A percentile compares a stretch with the other conserved stretches of the same genome.
Conservation (phyloP, 2,329 filamentous ascomycete genomes). For the Colletotrichum navitas region DNA sequence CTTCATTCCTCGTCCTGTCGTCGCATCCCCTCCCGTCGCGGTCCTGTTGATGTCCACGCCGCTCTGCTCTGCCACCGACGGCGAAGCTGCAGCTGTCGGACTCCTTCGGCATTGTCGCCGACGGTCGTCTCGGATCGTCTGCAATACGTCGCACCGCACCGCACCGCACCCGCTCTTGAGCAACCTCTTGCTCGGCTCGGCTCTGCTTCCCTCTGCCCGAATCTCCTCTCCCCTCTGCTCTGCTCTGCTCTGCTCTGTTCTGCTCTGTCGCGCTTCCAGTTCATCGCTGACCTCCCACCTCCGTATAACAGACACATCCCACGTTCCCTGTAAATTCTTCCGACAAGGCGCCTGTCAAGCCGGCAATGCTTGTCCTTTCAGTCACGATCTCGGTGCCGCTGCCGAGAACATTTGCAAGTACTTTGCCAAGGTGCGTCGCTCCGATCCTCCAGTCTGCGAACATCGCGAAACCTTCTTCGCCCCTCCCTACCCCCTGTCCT, state of each 20-base stretch:
- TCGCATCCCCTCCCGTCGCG: slow-evolving; percentile 1
- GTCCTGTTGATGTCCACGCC: background rate
- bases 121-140: slow-evolving; percentile 7
- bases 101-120: slow-evolving; percentile 13
- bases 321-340: slow-evolving; percentile 99
- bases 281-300: slow-evolving; percentile 39
- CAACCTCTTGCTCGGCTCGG: slow-evolving; percentile 14
- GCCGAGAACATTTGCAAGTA: slow-evolving; percentile 97
- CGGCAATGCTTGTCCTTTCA: slow-evolving; percentile 94
- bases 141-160: slow-evolving; percentile 41
- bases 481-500: background rate
- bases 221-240: too few species aligned
- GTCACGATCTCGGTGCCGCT: slow-evolving; percentile 88
- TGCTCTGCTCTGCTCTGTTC: background rate
- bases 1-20: background rate
- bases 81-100: background rate
- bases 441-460: background rate
- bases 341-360: slow-evolving; percentile 96
- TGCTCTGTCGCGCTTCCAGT: slow-evolving; percentile 19
- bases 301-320: slow-evolving; percentile 80
- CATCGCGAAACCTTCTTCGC: slow-evolving; percentile 2
- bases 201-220: slow-evolving; percentile 18
- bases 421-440: slow-evolving; percentile 86
- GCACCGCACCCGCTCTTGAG: slow-evolving; percentile 39
- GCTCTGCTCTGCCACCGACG: background rate